A percentile compares a stretch with the other conserved stretches of the same genome.
Conservation (phyloP, 768 basidiomycete species). For the Mycena vitilis region DNA sequence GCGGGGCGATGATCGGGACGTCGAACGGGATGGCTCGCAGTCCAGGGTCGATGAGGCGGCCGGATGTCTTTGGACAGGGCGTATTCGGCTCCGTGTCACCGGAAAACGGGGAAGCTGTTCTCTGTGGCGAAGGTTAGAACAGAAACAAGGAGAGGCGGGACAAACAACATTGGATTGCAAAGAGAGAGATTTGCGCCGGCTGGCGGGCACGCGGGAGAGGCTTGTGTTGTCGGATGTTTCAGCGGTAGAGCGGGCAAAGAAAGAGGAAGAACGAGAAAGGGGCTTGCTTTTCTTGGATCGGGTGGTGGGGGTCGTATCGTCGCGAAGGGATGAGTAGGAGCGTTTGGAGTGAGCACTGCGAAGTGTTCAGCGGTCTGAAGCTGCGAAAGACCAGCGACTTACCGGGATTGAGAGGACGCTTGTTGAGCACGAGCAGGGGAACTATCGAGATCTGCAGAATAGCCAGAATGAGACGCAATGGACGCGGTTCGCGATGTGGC, state of each 20-base stretch:
- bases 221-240: neutral
- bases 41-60: neutral
- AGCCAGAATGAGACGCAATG: constrained; percentile 21
- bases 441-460: constrained; percentile 23
- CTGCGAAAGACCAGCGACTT: neutral
- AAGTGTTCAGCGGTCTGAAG: neutral
- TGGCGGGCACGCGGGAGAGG: constrained; percentile 45
- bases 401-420: constrained; percentile 8
- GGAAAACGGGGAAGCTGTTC: neutral
- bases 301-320: constrained; percentile 10
- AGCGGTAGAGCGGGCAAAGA: constrained; percentile 2
- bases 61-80: constrained; percentile 1
- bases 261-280: constrained; percentile 10
- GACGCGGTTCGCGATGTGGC: constrained; percentile 18
- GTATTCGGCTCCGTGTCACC: constrained; percentile 27
- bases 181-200: constrained; percentile 54
- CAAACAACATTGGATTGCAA: constrained; percentile 47
- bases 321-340: constrained; percentile 17
- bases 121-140: constrained; percentile 6
- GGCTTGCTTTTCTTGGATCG: constrained; percentile 29
- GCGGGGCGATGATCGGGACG: constrained; percentile 70
- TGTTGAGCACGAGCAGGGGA: constrained; percentile 10
- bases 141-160: neutral
- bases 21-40: constrained; percentile 12
- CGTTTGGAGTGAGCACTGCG: constrained; percentile 22